Evolutionary conservation across 345 rosid genomes (phyloP), one percentile per base, ranked within the genome.

Genomic region (Lepidium africanum): DNA sequence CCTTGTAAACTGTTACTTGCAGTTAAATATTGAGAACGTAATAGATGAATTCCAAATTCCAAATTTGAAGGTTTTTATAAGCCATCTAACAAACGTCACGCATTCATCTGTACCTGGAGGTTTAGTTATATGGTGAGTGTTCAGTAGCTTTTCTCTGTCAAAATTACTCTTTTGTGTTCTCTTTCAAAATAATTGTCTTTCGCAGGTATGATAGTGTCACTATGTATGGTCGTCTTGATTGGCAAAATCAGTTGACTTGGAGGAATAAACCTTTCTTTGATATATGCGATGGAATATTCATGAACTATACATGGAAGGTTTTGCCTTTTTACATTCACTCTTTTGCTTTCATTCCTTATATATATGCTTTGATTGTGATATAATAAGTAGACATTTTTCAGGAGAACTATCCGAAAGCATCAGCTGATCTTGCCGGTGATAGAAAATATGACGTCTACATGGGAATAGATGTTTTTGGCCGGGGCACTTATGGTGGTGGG

Each of bases 201-300:
- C 60, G 52, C 79, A 89, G 96, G 96, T 89, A 92, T 69, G 98
- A 89, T 60, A 78, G 87, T 60, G 80, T 92, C 7, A 89, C 95
- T 48, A 64, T 79, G 15, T 9, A 79, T 9, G 98, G 96, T 62
- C 3, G 37, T 13, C 91, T 87, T 57, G 12, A 0, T 2, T 89
- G 83, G 85, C 92, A 92, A 77, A 0, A 92, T 73, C 84, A 81
- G 77, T 78, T 92, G 48, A 92, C 76, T 66, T 83, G 79, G 5
- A 74, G 69, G 17, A 92, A 89, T 65, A 85, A 87, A 35, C 83
- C 86, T 50, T 89, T 89, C 88, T 92, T 92, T 82, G 95, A 92
- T 76, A 5, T 78, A 38, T 85, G 92, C 30, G 95, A 87, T 77
- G 98, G 95, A 49, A 81, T 92, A 65, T 87, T 84, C 69, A 66